phyloP scores from a whole-genome alignment of 257 asterid species.

The Voacanga thouarsii region DNA sequence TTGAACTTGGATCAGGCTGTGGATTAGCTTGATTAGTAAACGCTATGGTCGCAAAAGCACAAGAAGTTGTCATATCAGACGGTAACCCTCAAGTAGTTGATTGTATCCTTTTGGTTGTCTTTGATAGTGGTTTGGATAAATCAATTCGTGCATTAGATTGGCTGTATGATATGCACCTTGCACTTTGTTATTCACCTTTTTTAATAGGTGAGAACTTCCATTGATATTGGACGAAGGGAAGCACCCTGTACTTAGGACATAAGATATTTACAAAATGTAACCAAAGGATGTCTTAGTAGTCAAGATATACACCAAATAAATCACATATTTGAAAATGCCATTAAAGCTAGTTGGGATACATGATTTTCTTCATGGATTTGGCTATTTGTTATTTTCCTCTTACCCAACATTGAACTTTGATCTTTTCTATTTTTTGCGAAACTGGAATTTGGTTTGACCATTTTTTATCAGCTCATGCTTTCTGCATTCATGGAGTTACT shows the following conservation, averaged over 20 bases:
- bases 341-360: neutral
- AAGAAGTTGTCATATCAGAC: conserved; percentile 83
- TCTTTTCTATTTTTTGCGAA: neutral
- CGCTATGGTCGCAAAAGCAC: conserved; percentile 66
- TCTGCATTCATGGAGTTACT: neutral
- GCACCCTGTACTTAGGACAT: neutral
- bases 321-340: neutral
- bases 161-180: neutral
- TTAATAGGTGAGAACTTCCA: neutral
- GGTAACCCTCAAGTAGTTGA: conserved; percentile 95
- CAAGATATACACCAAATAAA: neutral
- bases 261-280: neutral
- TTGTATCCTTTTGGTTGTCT: conserved; percentile 68
- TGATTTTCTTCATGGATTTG: neutral
- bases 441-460: neutral
- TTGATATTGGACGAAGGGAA: neutral
- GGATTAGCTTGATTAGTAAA: conserved; percentile 89
- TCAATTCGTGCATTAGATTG: conserved; percentile 12
- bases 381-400: neutral
- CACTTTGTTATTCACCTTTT: neutral
- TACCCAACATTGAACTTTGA: neutral
- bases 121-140: conserved; percentile 6
- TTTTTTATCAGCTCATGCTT: conserved; percentile 6
- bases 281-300: neutral
- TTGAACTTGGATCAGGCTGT: conserved; percentile 92